phyloP scores from a whole-genome alignment of 2,329 filamentous ascomycete species.

The Claviceps citrina region DNA sequence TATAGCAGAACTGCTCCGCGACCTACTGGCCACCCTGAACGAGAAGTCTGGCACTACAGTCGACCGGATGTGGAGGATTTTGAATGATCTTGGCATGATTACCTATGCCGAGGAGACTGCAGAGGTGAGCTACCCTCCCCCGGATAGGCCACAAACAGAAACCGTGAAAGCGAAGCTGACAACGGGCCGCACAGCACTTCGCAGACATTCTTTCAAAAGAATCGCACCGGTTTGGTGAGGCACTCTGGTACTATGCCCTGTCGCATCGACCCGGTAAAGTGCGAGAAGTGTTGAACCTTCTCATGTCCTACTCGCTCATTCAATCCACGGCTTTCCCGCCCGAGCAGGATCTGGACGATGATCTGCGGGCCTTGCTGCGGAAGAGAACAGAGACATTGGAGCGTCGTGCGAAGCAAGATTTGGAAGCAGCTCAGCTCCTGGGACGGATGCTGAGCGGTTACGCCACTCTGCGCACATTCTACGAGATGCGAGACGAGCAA shows the following conservation, averaged over 20 bases:
- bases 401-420: constrained; percentile 55
- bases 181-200: constrained; percentile 35
- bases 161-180: constrained; percentile 12
- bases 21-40: constrained; percentile 45
- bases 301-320: constrained; percentile 75
- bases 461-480: constrained; percentile 78
- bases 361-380: constrained; percentile 53
- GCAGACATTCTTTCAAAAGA: constrained; percentile 61
- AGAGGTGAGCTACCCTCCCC: constrained; percentile 61
- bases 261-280: constrained; percentile 67
- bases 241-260: constrained; percentile 79
- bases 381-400: constrained; percentile 59
- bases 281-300: constrained; percentile 68
- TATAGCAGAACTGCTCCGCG: constrained; percentile 55
- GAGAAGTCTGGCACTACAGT: constrained; percentile 56
- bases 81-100: constrained; percentile 63
- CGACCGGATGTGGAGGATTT: constrained; percentile 65
- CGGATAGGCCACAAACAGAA: background rate
- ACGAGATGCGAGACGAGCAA: constrained; percentile 59
- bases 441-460: constrained; percentile 83
- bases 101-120: constrained; percentile 68
- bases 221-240: constrained; percentile 68
- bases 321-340: constrained; percentile 71
- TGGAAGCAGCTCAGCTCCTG: constrained; percentile 68
- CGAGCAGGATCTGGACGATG: constrained; percentile 53